phyloP scores from a whole-genome alignment of 2,329 filamentous ascomycete genomes.

The Penicillium sp. region DNA sequence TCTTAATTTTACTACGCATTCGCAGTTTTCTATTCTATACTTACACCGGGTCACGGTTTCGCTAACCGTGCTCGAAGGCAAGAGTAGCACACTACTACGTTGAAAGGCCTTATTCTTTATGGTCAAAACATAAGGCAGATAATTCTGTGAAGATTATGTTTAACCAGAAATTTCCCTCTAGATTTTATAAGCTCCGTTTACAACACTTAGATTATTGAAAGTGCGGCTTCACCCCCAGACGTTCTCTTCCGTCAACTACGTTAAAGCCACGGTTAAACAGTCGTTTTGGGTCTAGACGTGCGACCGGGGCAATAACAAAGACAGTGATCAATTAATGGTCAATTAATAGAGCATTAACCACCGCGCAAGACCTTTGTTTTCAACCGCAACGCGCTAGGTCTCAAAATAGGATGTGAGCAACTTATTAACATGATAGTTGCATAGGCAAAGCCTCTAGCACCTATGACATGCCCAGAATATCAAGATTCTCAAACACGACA shows the following conservation, averaged over 20 bases:
- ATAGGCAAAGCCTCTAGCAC: not conserved
- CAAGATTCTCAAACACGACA: not conserved
- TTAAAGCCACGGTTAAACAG: too few species aligned
- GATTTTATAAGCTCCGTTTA: not conserved
- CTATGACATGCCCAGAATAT: not conserved
- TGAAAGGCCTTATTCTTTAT: not conserved
- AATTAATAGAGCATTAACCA: too few species aligned
- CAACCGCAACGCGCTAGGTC: too few species aligned
- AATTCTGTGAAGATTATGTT: not conserved
- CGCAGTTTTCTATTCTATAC: constrained; percentile 5
- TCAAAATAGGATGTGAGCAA: too few species aligned
- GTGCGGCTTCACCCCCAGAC: not conserved
- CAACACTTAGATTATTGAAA: not conserved
- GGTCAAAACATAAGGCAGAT: not conserved
- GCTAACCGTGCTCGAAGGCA: not conserved
- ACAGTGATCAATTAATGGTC: too few species aligned
- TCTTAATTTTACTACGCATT: not conserved
- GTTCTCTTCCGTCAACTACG: too few species aligned
- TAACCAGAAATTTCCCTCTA: not conserved
- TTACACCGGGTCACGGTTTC: constrained; percentile 1
- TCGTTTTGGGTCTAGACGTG: too few species aligned
- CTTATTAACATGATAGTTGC: too few species aligned
- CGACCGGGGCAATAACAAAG: too few species aligned
- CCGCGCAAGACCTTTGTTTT: too few species aligned
- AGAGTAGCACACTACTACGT: not conserved